A percentile compares a stretch with the other conserved stretches of the same genome.
phyloP scores from a whole-genome alignment of 1,284 basidiomycete species.

The Hypsizygus ulmarius region DNA sequence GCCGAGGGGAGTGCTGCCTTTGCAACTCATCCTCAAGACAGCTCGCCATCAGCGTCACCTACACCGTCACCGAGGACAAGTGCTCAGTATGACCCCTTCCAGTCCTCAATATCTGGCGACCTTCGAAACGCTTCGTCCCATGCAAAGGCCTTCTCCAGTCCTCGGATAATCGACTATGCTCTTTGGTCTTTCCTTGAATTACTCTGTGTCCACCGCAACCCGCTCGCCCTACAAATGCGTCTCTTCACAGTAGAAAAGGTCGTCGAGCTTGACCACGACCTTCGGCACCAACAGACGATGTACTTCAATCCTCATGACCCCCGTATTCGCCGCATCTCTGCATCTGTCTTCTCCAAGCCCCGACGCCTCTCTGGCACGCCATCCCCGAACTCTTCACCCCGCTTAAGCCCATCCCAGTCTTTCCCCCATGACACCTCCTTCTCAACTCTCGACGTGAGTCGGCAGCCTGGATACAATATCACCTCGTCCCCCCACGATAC shows the following conservation, averaged over 20 bases:
- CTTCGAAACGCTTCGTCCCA: constrained; percentile 17
- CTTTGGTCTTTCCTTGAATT: constrained; percentile 75
- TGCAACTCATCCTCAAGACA: constrained; percentile 37
- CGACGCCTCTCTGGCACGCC: constrained; percentile 39
- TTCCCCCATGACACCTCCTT: constrained; percentile 17
- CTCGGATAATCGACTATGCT: constrained; percentile 68
- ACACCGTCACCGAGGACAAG: constrained; percentile 40
- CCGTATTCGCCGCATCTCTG: constrained; percentile 43
- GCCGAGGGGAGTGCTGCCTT: constrained; percentile 59
- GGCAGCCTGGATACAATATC: constrained; percentile 45
- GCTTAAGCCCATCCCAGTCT: constrained; percentile 28
- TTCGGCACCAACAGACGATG: constrained; percentile 33
- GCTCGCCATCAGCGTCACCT: constrained; percentile 46
- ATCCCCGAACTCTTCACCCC: constrained; percentile 53
- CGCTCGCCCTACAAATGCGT: constrained; percentile 64
- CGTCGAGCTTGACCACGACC: constrained; percentile 46
- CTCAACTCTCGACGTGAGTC: constrained; percentile 26
- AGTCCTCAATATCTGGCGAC: constrained; percentile 26
- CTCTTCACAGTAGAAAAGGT: constrained; percentile 63
- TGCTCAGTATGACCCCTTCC: constrained; percentile 33
- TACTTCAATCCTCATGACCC: constrained; percentile 27
- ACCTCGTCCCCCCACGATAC: constrained; percentile 32
- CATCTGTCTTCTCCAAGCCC: constrained; percentile 44
- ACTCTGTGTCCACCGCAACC: constrained; percentile 59
- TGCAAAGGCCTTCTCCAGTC: constrained; percentile 31